Evolutionary conservation across 148 eudicot species (phyloP), one percentile per base, ranked within the genome.

Genomic region (Drosera capensis): DNA sequence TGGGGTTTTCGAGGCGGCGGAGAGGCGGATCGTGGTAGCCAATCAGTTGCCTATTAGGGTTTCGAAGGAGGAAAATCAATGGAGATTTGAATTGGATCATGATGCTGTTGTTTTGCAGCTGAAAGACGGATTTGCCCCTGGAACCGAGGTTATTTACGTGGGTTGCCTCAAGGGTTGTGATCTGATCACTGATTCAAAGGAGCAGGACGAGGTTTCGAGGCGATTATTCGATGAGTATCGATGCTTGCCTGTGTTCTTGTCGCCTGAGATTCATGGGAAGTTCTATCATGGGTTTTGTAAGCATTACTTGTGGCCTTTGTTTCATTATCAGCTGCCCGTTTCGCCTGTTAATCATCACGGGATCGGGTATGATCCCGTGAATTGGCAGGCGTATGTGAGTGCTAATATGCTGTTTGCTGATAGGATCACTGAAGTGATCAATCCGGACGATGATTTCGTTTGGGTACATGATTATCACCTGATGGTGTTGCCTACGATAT

Each of bases 391-490:
- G 1, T 86, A 86, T 40, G 93, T 86, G 3, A 70, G 83, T 19
- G 92, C 93, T 2, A 86, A 86, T 28, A 75, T 66, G 52, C 22
- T 57, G 3, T 86, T 86, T 45, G 77, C 93, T 0, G 76, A 75
- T 48, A 78, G 62, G 46, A 58, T 86, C 3, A 65, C 72, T 60
- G 86, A 72, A 24, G 80, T 86, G 12, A 57, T 81, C 3, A 75
- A 68, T 48, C 68, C 74, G 0, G 92, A 70, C 8, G 86, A 85
- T 24, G 95, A 80, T 61, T 85, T 48, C 40, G 70, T 86, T 13
- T 86, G 95, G 95, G 45, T 86, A 3, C 86, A 86, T 37, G 95
- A 86, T 52, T 86, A 86, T 65, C 95, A 86, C 46, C 73, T 86
- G 20, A 81, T 86, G 95, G 67, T 86, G 0, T 56, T 86, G 34